phyloP scores from a whole-genome alignment of 1,284 basidiomycete species.

The Ganoderma multipileum region DNA sequence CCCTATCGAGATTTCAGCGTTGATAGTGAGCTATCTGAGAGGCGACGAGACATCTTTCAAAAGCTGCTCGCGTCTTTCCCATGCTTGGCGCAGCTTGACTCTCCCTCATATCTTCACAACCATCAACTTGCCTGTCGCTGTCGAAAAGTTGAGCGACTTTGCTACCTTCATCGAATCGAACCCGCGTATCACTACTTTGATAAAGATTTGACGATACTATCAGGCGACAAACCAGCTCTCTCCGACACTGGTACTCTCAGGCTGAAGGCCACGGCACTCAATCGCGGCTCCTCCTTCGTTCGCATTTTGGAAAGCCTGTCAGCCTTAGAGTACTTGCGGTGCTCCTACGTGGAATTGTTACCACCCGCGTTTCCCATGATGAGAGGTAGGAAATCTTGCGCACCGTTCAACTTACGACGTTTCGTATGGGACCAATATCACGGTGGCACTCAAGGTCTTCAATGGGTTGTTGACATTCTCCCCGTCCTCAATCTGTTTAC shows the following conservation, averaged over 20 bases:
- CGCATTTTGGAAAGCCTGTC: background rate
- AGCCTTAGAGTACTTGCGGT: background rate
- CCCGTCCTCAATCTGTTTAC: too few relatives aligned
- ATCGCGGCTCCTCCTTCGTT: background rate
- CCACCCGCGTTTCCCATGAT: background rate
- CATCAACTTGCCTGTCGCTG: background rate
- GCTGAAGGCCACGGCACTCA: background rate
- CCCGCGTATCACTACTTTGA: too few relatives aligned
- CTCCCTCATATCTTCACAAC: background rate
- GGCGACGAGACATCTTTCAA: background rate
- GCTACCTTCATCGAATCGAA: background rate
- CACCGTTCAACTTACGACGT: too few relatives aligned
- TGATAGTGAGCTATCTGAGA: background rate
- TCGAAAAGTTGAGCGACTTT: background rate
- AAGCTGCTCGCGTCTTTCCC: background rate
- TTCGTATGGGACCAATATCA: too few relatives aligned
- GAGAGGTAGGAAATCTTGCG: too few relatives aligned
- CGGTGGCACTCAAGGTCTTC: too few relatives aligned
- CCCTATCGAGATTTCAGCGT: too few relatives aligned
- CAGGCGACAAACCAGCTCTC: background rate
- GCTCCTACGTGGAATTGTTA: background rate
- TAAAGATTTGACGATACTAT: background rate
- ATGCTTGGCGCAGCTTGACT: background rate
- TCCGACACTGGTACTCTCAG: too few relatives aligned
- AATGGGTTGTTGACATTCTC: too few relatives aligned